A percentile compares a stretch with the other conserved stretches of the same genome.
Conservation (phyloP, 2,329 filamentous ascomycete genomes). For the Venturia nashicola region DNA sequence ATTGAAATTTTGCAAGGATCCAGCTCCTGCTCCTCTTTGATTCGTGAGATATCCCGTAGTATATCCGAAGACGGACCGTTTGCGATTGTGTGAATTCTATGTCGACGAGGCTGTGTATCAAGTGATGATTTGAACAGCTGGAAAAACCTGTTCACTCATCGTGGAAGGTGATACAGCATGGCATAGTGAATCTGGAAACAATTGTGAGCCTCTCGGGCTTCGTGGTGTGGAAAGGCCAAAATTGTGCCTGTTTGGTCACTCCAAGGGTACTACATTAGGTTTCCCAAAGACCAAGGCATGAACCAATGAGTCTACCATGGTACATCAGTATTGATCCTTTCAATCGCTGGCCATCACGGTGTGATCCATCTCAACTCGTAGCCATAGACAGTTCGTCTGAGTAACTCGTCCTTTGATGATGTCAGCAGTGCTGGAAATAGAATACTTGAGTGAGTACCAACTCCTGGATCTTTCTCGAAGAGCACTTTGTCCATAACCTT, state of each 20-base stretch:
- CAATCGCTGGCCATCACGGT: neutral
- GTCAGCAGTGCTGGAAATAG: neutral
- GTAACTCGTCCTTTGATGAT: conserved; percentile 49
- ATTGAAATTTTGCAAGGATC: neutral
- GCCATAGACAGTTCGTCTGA: conserved; percentile 72
- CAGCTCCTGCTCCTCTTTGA: neutral
- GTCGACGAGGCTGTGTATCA: no score
- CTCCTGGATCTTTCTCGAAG: conserved; percentile 78
- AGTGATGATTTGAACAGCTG: no score
- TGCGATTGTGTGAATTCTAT: no score
- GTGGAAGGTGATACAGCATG: no score
- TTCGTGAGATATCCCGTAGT: neutral
- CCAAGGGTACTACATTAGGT: no score
- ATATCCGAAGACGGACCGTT: neutral
- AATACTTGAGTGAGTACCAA: conserved; percentile 24
- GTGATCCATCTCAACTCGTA: conserved; percentile 42
- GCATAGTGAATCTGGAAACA: no score
- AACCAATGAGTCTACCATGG: neutral
- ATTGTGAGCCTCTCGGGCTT: no score
- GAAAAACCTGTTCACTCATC: no score
- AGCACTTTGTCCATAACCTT: conserved; percentile 73
- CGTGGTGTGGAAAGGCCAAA: no score
- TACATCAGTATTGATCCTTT: neutral
- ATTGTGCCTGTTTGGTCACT: no score
- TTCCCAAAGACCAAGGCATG: neutral